Conservation (phyloP, 371 early-diverging fungal genomes). For the Mucor sp. region DNA sequence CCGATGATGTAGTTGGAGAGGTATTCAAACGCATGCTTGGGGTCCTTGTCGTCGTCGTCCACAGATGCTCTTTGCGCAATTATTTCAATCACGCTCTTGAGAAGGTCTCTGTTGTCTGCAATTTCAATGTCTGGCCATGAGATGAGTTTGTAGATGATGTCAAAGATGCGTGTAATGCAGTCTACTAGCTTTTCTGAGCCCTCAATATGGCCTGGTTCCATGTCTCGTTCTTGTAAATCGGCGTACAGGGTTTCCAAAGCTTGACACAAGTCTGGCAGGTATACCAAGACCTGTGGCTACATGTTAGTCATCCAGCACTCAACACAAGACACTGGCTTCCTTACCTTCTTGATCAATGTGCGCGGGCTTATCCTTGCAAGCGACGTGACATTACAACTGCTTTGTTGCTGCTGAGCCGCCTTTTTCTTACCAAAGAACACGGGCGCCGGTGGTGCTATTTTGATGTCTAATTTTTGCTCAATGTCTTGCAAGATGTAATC, state of each 20-base stretch:
- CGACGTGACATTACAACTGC: slow-evolving; percentile 24
- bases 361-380: slow-evolving; percentile 38
- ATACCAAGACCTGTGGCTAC: slow-evolving; percentile 23
- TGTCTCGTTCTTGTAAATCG: slow-evolving; percentile 30
- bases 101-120: slow-evolving; percentile 43
- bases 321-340: no score
- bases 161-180: slow-evolving; percentile 46
- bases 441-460: slow-evolving; percentile 32
- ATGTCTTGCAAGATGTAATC: slow-evolving; percentile 60
- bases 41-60: background rate
- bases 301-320: no score
- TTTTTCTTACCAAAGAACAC: slow-evolving; percentile 43
- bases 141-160: slow-evolving; percentile 48
- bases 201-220: slow-evolving; percentile 31
- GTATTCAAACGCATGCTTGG: slow-evolving; percentile 40
- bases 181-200: slow-evolving; percentile 27
- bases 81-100: slow-evolving; percentile 17
- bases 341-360: slow-evolving; percentile 43
- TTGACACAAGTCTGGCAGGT: slow-evolving; percentile 39
- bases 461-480: slow-evolving; percentile 53
- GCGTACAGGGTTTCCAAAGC: slow-evolving; percentile 36
- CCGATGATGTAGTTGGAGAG: slow-evolving; percentile 29
- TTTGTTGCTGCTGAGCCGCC: slow-evolving; percentile 9
- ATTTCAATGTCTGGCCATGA: slow-evolving; percentile 60
- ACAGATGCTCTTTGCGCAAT: slow-evolving; percentile 23